phyloP scores from a whole-genome alignment of 768 basidiomycete genomes.

The Suillus plorans region DNA sequence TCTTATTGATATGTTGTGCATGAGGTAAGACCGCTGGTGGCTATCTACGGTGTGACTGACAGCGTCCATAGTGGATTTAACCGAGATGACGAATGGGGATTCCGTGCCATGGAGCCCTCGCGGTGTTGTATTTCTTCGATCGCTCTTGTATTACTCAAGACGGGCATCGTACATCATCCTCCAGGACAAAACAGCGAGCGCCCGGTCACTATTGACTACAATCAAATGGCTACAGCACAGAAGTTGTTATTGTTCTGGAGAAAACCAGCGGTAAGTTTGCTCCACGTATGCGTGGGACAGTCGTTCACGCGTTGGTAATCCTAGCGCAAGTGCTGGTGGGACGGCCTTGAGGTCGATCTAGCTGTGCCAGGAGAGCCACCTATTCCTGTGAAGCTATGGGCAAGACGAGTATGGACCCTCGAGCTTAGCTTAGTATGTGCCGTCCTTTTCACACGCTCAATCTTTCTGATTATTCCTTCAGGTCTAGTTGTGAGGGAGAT shows the following conservation, averaged over 20 bases:
- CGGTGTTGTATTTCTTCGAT: conserved; percentile 98
- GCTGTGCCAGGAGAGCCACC: conserved; percentile 53
- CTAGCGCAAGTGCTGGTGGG: conserved; percentile 99
- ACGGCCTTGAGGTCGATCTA: conserved; percentile 89
- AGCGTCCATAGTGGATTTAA: conserved; percentile 71
- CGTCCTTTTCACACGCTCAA: background rate
- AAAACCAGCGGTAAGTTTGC: conserved; percentile 89
- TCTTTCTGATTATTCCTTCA: background rate
- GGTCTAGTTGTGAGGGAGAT: conserved; percentile 2
- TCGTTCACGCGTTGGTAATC: background rate
- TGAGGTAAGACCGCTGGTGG: conserved; percentile 65
- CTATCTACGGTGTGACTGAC: conserved; percentile 15
- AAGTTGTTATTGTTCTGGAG: conserved; percentile 98
- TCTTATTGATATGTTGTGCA: conserved; percentile 99
- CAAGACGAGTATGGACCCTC: conserved; percentile 95
- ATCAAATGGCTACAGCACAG: conserved; percentile 96
- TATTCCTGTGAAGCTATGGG: conserved; percentile 86
- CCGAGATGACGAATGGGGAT: conserved; percentile 98
- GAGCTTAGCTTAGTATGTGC: conserved; percentile 85
- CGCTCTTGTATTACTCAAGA: conserved; percentile 95
- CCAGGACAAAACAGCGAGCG: conserved; percentile 53
- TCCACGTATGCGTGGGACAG: background rate
- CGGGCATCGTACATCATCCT: conserved; percentile 82
- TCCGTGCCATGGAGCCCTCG: conserved; percentile 91
- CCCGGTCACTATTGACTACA: conserved; percentile 81